A percentile compares a stretch with the other conserved stretches of the same genome.
Conservation (phyloP, 139 green algal species). For the Medakamo hakoo region DNA sequence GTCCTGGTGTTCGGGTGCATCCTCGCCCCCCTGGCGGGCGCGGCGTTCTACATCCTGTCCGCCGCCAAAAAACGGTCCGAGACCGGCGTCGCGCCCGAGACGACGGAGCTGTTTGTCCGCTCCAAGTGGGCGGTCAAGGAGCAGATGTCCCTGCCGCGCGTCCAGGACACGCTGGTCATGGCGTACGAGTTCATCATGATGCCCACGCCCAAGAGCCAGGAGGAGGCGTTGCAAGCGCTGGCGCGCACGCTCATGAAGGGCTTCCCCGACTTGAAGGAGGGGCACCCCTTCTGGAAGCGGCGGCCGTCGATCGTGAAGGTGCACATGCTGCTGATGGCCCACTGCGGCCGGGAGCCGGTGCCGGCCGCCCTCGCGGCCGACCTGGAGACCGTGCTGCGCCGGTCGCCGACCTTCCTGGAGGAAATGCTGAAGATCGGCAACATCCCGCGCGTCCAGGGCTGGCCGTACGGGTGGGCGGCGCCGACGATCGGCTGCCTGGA, state of each 20-base stretch:
- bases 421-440: slow-evolving; percentile 69
- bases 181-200: slow-evolving; percentile 75
- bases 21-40: slow-evolving; percentile 51
- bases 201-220: slow-evolving; percentile 24
- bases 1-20: slow-evolving; percentile 58
- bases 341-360: slow-evolving; percentile 45
- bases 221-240: slow-evolving; percentile 40
- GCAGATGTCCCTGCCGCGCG: slow-evolving; percentile 47
- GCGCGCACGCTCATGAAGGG: slow-evolving; percentile 29
- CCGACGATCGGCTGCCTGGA: slow-evolving; percentile 53
- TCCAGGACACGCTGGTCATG: slow-evolving; percentile 68
- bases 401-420: slow-evolving; percentile 46
- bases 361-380: slow-evolving; percentile 39
- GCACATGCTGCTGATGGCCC: slow-evolving; percentile 68
- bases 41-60: slow-evolving; percentile 55
- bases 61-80: slow-evolving; percentile 35
- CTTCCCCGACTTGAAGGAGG: slow-evolving; percentile 59
- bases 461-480: slow-evolving; percentile 53
- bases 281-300: slow-evolving; percentile 58
- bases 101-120: slow-evolving; percentile 37
- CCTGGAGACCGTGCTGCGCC: slow-evolving; percentile 49
- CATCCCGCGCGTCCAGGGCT: slow-evolving; percentile 20
- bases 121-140: slow-evolving; percentile 64
- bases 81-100: slow-evolving; percentile 53
- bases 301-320: slow-evolving; percentile 44